A percentile compares a stretch with the other conserved stretches of the same genome.
Conservation (phyloP, 352 stramenopile species). For the Albugo laibachii region DNA sequence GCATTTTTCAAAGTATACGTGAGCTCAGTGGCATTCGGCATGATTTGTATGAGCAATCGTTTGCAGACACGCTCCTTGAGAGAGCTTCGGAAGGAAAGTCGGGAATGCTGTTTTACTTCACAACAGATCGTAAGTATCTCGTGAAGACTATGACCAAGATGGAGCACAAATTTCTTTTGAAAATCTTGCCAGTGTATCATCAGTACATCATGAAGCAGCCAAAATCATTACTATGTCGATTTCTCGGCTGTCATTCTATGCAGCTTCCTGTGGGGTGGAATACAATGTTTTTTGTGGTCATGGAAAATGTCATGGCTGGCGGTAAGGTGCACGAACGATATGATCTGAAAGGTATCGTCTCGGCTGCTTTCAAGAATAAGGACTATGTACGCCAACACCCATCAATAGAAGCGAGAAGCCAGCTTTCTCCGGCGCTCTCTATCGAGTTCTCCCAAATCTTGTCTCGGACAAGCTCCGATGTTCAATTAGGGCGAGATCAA, state of each 20-base stretch:
- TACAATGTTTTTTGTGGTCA: constrained; percentile 81
- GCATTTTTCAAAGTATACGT: constrained; percentile 72
- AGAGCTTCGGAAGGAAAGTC: constrained; percentile 70
- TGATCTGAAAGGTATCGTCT: constrained; percentile 51
- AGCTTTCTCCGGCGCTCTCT: background rate
- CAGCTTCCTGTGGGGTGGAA: constrained; percentile 78
- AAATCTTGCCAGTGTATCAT: constrained; percentile 65
- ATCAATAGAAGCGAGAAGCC: background rate
- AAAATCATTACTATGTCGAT: constrained; percentile 57
- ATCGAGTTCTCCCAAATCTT: background rate
- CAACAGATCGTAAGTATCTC: constrained; percentile 62
- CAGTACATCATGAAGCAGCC: constrained; percentile 73
- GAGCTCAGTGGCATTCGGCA: constrained; percentile 59
- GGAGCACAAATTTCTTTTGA: constrained; percentile 66
- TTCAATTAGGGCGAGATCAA: constrained; percentile 32
- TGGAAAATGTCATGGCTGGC: constrained; percentile 75
- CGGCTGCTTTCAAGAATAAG: background rate
- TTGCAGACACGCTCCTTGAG: constrained; percentile 64
- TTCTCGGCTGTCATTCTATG: constrained; percentile 75
- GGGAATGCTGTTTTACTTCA: constrained; percentile 80
- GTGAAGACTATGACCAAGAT: constrained; percentile 82
- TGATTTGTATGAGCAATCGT: constrained; percentile 62
- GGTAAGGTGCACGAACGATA: constrained; percentile 60
- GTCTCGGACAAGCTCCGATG: constrained; percentile 15
- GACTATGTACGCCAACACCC: too few species aligned